Evolutionary conservation across 2,329 filamentous ascomycete species (phyloP).

Genomic region (Neurospora sp.): DNA sequence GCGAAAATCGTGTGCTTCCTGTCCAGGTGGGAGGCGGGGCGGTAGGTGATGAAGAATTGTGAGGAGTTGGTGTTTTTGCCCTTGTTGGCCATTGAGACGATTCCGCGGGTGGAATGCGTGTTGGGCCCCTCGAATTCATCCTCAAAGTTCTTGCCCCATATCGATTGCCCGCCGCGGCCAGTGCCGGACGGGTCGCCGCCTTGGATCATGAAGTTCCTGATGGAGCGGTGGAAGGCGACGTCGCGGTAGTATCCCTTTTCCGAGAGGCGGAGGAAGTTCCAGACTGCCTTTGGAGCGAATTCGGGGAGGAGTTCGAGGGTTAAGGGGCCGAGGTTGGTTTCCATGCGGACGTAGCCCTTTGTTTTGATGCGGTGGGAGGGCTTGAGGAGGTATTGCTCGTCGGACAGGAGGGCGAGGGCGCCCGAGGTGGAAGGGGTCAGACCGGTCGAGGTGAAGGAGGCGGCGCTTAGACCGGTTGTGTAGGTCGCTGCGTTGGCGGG

Average conservation of each 20-base stretch:
- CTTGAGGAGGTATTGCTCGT: constrained; percentile 95
- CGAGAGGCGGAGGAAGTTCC: constrained; percentile 87
- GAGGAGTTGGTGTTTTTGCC: constrained; percentile 95
- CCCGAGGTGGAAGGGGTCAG: constrained; percentile 84
- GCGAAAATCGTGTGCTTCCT: constrained; percentile 97
- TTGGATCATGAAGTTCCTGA: constrained; percentile 95
- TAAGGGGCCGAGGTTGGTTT: constrained; percentile 74
- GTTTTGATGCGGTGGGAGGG: constrained; percentile 71
- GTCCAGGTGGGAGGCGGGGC: constrained; percentile 75
- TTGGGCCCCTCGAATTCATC: constrained; percentile 89
- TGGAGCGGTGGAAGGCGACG: constrained; percentile 85
- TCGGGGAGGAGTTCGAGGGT: constrained; percentile 88
- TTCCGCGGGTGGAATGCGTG: constrained; percentile 71
- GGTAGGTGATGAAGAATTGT: constrained; percentile 92
- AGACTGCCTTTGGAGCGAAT: constrained; percentile 83
- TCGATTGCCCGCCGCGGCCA: constrained; percentile 77
- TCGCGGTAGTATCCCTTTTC: constrained; percentile 84
- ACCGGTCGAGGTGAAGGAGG: constrained; percentile 91
- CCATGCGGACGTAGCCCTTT: constrained; percentile 85
- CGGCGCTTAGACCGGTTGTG: constrained; percentile 83
- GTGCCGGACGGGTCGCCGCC: constrained; percentile 91
- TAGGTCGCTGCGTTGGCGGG: constrained; percentile 82
- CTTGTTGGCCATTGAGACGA: constrained; percentile 88
- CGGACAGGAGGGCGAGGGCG: constrained; percentile 75
- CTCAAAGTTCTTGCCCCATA: constrained; percentile 90